phyloP scores from a whole-genome alignment of 2,329 filamentous ascomycete species.

The Colletotrichum sp. region DNA sequence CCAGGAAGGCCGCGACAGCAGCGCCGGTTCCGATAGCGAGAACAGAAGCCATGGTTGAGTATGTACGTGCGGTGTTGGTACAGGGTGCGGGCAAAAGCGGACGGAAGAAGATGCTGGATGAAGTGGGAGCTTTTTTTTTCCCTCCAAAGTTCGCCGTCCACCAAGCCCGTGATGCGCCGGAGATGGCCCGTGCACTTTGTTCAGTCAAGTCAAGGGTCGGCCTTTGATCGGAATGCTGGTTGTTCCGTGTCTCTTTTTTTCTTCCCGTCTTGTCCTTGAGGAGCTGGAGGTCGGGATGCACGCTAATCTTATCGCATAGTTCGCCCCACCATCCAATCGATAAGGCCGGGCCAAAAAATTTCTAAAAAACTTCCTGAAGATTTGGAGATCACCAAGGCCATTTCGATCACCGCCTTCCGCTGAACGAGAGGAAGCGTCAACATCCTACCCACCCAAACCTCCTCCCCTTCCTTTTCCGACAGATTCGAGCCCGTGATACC shows the following conservation, averaged over 20 bases:
- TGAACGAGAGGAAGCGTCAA: conserved; percentile 14
- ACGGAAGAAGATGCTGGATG: neutral
- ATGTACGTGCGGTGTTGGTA: neutral
- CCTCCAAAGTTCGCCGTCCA: neutral
- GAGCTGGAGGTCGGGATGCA: neutral
- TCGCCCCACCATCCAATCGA: conserved; percentile 18
- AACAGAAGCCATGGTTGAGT: conserved; percentile 43
- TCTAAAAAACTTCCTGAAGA: conserved; percentile 18
- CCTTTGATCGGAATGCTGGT: neutral
- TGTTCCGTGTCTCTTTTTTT: neutral
- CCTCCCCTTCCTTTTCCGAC: neutral
- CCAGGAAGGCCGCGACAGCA: conserved; percentile 58
- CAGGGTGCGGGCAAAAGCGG: neutral
- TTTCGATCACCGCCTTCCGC: conserved; percentile 20
- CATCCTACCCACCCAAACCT: neutral
- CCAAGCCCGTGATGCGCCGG: neutral
- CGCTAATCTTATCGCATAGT: neutral
- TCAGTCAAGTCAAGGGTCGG: neutral
- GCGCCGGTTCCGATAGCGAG: conserved; percentile 53
- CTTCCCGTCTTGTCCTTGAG: neutral
- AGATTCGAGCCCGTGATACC: conserved; percentile 11
- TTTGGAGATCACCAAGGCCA: neutral
- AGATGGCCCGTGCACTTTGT: neutral
- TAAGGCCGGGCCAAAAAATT: conserved; percentile 17
- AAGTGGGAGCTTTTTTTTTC: neutral